phyloP scores from a whole-genome alignment of 129 eudicot species.

The Flaveria bidentis region DNA sequence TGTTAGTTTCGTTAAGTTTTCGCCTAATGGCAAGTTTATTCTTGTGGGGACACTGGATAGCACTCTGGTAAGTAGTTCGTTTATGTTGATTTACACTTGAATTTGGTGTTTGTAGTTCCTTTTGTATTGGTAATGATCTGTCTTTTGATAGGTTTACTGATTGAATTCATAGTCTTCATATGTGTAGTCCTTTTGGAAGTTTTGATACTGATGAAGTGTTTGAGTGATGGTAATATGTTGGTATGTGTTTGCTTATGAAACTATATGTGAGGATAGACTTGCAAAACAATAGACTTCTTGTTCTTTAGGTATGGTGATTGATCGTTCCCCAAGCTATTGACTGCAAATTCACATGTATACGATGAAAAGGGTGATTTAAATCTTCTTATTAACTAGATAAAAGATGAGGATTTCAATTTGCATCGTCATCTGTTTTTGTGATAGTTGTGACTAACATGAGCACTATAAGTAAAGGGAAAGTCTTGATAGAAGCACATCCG shows the following conservation, averaged over 20 bases:
- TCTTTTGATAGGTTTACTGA: too few relatives aligned
- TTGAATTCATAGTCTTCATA: too few relatives aligned
- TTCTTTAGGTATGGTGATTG: not conserved
- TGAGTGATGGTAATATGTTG: not conserved
- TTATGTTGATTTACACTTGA: not conserved
- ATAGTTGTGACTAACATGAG: not conserved
- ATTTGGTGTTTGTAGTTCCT: not conserved
- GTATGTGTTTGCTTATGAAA: not conserved
- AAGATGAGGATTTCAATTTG: too few relatives aligned
- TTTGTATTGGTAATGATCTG: not conserved
- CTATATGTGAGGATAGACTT: not conserved
- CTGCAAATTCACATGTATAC: not conserved
- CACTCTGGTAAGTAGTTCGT: constrained; percentile 60
- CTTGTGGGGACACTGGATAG: constrained; percentile 94
- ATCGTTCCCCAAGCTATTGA: not conserved
- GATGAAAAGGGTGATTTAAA: too few relatives aligned
- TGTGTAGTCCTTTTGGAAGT: not conserved
- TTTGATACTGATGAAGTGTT: not conserved
- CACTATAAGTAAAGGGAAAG: not conserved
- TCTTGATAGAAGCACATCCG: not conserved
- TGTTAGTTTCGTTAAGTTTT: constrained; percentile 82
- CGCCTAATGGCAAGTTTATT: constrained; percentile 88
- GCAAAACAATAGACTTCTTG: not conserved
- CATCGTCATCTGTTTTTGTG: not conserved
- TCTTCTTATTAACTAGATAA: too few relatives aligned